Conservation (phyloP, 805 yeast species). For the Hanseniaspora taiwanica region DNA sequence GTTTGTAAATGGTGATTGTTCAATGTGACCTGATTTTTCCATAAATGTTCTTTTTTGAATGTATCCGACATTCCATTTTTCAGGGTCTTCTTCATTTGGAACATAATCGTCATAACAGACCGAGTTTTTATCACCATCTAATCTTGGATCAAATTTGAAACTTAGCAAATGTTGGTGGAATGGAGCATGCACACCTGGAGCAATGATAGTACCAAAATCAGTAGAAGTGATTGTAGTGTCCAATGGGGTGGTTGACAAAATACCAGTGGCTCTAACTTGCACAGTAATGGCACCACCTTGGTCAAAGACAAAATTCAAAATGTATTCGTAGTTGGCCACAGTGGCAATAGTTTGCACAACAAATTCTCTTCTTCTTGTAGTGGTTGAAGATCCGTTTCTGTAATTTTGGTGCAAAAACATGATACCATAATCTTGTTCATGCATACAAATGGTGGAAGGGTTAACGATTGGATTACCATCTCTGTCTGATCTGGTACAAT, state of each 20-base stretch:
- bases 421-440: slow-evolving; percentile 67
- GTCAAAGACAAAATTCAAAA: slow-evolving; percentile 56
- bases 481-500: slow-evolving; percentile 41
- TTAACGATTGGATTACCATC: slow-evolving; percentile 49
- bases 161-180: slow-evolving; percentile 74
- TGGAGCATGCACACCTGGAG: slow-evolving; percentile 73
- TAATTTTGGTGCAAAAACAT: slow-evolving; percentile 70
- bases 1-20: slow-evolving; percentile 63
- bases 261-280: slow-evolving; percentile 79
- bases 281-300: slow-evolving; percentile 69
- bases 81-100: slow-evolving; percentile 44
- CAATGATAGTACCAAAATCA: slow-evolving; percentile 60
- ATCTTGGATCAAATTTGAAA: slow-evolving; percentile 69
- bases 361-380: slow-evolving; percentile 61
- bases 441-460: slow-evolving; percentile 67
- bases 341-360: slow-evolving; percentile 73
- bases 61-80: slow-evolving; percentile 63
- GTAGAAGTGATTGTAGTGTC: slow-evolving; percentile 47
- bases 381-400: slow-evolving; percentile 57
- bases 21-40: slow-evolving; percentile 59
- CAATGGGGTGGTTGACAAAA: slow-evolving; percentile 71
- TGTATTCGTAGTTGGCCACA: slow-evolving; percentile 75
- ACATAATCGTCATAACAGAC: slow-evolving; percentile 59
- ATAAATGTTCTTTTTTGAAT: slow-evolving; percentile 46
- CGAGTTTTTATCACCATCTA: slow-evolving; percentile 70